A percentile compares a stretch with the other conserved stretches of the same genome.
phyloP scores from a whole-genome alignment of 371 early-diverging fungal species.

The Mucor plumbeus region DNA sequence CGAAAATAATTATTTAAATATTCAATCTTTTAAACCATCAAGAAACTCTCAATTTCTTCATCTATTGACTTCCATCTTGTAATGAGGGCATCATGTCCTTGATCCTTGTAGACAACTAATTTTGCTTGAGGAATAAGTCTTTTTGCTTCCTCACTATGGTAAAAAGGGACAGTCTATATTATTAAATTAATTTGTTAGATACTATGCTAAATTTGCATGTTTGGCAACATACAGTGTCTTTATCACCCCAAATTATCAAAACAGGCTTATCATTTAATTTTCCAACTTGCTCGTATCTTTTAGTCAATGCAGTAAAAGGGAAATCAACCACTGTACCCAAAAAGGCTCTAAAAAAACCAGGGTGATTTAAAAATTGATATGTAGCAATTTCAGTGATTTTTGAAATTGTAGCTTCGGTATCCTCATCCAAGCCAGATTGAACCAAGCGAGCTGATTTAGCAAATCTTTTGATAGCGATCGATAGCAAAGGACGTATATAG shows the following conservation, averaged over 20 bases:
- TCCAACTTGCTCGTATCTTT: conserved; percentile 43
- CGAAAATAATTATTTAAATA: no score
- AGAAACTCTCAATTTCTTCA: conserved; percentile 10
- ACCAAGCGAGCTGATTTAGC: background rate
- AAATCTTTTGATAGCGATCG: background rate
- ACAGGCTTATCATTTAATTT: conserved; percentile 26
- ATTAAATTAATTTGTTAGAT: background rate
- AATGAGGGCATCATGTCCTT: conserved; percentile 47
- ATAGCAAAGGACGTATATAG: conserved; percentile 21
- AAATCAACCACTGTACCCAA: conserved; percentile 44
- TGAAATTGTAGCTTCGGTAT: background rate
- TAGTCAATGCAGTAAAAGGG: conserved; percentile 40
- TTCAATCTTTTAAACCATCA: background rate
- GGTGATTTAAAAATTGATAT: conserved; percentile 48
- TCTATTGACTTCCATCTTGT: conserved; percentile 28
- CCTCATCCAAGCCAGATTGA: conserved; percentile 8
- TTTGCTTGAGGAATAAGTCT: conserved; percentile 36
- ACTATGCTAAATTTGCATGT: background rate
- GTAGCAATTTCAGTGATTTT: conserved; percentile 17
- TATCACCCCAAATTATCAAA: conserved; percentile 53
- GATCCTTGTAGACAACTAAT: conserved; percentile 31
- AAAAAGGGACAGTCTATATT: conserved; percentile 45
- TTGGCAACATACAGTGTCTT: conserved; percentile 39
- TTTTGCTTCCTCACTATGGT: conserved; percentile 21
- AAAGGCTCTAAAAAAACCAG: conserved; percentile 56